Conservation (phyloP, 371 early-diverging fungal genomes). For the Funneliformis caledonium region DNA sequence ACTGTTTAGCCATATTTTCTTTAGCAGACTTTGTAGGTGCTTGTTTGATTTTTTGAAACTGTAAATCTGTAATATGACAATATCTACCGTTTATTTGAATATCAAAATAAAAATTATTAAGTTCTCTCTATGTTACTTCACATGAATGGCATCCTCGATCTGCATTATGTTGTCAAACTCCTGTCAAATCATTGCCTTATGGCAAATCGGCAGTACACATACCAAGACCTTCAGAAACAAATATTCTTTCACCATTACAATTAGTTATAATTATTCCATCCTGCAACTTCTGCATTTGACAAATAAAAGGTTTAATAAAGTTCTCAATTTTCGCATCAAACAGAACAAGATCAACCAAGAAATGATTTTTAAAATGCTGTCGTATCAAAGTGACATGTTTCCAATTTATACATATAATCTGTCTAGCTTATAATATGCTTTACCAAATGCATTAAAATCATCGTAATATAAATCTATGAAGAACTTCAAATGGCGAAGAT, state of each 20-base stretch:
- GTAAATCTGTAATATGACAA: not conserved
- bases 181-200: not conserved
- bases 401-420: slow-evolving; percentile 15
- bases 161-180: not conserved
- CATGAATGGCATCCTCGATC: not conserved
- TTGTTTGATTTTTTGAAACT: slow-evolving; percentile 3
- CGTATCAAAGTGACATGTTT: not conserved
- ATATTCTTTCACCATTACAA: not conserved
- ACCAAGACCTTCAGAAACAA: not conserved
- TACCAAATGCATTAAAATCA: no score
- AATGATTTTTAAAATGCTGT: slow-evolving; percentile 3
- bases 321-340: not conserved
- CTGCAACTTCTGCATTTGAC: not conserved
- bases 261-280: not conserved
- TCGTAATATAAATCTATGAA: no score
- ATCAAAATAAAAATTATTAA: not conserved
- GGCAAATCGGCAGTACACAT: not conserved
- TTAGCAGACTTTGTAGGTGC: not conserved
- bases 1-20: not conserved
- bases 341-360: no score
- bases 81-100: no score
- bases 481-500: no score
- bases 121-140: not conserved
- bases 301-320: slow-evolving; percentile 5
- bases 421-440: no score